Evolutionary conservation across 495 filamentous ascomycete species (phyloP).

Genomic region (Penicillium antarcticum): DNA sequence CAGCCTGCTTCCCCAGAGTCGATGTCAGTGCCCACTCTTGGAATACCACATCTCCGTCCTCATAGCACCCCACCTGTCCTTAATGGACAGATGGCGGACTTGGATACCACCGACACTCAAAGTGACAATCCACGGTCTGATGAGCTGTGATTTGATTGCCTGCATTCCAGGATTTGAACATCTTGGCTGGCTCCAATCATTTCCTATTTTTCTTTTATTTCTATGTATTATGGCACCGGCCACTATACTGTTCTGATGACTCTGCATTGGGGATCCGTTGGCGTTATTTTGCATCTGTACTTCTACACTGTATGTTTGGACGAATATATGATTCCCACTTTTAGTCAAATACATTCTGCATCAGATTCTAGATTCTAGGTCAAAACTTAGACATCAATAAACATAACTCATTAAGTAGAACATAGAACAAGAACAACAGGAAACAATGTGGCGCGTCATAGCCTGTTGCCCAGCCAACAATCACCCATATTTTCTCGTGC

Average conservation of each 20-base stretch:
- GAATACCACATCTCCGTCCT: conserved; percentile 26
- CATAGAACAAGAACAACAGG: no score
- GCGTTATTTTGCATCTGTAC: conserved; percentile 8
- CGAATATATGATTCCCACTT: conserved; percentile 13
- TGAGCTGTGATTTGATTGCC: neutral
- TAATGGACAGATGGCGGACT: conserved; percentile 12
- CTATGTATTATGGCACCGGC: neutral
- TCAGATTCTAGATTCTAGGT: neutral
- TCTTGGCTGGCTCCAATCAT: neutral
- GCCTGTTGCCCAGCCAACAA: conserved; percentile 45
- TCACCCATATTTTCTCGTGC: conserved; percentile 31
- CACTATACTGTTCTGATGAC: neutral
- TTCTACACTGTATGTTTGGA: conserved; percentile 4
- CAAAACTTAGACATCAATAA: neutral
- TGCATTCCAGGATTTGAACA: neutral
- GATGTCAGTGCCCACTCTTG: conserved; percentile 20
- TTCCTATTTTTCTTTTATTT: no score
- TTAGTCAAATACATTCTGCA: neutral
- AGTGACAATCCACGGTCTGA: neutral
- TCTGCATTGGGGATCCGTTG: neutral
- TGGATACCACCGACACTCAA: conserved; percentile 8
- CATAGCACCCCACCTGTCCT: conserved; percentile 42
- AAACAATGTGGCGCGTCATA: conserved; percentile 13
- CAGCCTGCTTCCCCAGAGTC: conserved; percentile 14
- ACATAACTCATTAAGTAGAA: neutral